phyloP scores from a whole-genome alignment of 345 rosid species.

The Bruguiera gymnorhiza region DNA sequence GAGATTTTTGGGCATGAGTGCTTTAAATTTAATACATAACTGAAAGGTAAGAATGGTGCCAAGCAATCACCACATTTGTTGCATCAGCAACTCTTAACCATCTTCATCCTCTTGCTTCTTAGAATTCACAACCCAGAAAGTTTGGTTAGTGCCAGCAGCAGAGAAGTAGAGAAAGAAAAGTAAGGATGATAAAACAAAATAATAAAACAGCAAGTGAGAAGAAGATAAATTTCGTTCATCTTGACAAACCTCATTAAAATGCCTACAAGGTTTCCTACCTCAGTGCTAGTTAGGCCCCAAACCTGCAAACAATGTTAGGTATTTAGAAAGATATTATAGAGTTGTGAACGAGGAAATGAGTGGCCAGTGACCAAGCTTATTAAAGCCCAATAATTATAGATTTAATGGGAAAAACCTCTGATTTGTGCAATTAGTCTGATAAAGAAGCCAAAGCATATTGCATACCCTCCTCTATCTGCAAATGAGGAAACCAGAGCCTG shows the following conservation, averaged over 20 bases:
- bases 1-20: too few species aligned
- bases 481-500: background rate
- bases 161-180: background rate
- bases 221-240: slow-evolving; percentile 11
- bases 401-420: slow-evolving; percentile 52
- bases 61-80: slow-evolving; percentile 53
- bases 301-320: slow-evolving; percentile 31
- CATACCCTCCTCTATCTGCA: slow-evolving; percentile 76
- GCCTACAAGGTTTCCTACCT: slow-evolving; percentile 60
- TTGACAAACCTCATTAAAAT: slow-evolving; percentile 40
- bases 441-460: slow-evolving; percentile 76
- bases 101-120: slow-evolving; percentile 61
- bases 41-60: background rate
- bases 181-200: background rate
- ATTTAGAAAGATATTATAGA: slow-evolving; percentile 11
- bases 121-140: slow-evolving; percentile 8
- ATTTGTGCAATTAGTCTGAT: slow-evolving; percentile 70
- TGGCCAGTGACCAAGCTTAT: background rate
- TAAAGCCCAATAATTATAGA: background rate
- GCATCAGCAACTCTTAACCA: slow-evolving; percentile 55
- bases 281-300: slow-evolving; percentile 41
- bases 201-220: slow-evolving; percentile 9
- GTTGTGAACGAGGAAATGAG: background rate
- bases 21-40: too few species aligned
- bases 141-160: slow-evolving; percentile 1